Base-by-base conservation (phyloP, 306 rosid genomes). In the Quercus alba region DNA sequence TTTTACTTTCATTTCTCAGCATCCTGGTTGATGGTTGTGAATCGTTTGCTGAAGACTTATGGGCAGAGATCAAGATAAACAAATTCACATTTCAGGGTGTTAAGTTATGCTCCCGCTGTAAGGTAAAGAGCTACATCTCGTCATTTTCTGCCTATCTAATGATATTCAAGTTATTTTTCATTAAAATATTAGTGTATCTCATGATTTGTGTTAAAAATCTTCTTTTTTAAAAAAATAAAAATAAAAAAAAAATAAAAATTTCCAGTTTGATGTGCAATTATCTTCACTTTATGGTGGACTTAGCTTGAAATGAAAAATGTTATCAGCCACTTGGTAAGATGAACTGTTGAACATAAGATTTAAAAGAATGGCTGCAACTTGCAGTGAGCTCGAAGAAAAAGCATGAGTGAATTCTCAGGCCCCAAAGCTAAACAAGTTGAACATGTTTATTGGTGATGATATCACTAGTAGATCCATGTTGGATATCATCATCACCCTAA, bases 21-120 rank as follows among this genome's bases (percentile, higher is more conserved):
- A 86, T 94, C 82, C 84, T 94, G 54, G 91, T 94, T 70, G 84
- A 85, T 76, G 97, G 97, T 5, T 83, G 91, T 75, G 91, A 86
- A 77, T 91, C 99, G 70, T 90, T 76, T 88, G 82, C 97, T 25
- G 99, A 94, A 84, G 99, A 94, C 86, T 30, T 93, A 12, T 94
- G 97, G 97, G 86, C 85, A 19, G 93, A 93, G 72, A 87, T 94
- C 81, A 79, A 62, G 81, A 94, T 94, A 79, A 56, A 80, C 82
- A 83, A 81, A 56, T 83, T 85, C 81, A 80, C 75, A 59, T 94
- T 94, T 90, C 86, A 76, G 67, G 97, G 97, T 20, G 97, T 90
- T 83, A 94, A 90, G 83, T 80, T 94, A 38, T 91, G 97, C 79
- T 64, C 84, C 78, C 97, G 97, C 73, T 94, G 99, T 81, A 93